Evolutionary conservation across 176 grass and related monocot genomes (phyloP).

Genomic region (Areca catechu): DNA sequence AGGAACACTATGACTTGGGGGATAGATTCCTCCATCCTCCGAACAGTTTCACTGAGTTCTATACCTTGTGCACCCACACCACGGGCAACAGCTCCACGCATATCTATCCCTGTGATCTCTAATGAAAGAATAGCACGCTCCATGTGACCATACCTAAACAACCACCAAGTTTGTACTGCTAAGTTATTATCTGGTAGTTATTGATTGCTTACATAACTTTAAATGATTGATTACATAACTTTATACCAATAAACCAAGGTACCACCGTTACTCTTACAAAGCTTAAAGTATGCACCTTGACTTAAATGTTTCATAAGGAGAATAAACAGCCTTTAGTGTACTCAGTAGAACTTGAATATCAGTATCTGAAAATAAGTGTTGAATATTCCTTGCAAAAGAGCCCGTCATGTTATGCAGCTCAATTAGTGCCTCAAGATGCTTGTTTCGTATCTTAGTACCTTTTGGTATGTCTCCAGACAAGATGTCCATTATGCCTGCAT

Average conservation of each 20-base stretch:
- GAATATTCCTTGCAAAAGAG: constrained; percentile 87
- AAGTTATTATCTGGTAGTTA: neutral
- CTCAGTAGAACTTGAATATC: constrained; percentile 62
- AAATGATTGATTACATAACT: neutral
- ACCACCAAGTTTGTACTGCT: neutral
- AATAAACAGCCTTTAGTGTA: constrained; percentile 92
- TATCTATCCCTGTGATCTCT: constrained; percentile 76
- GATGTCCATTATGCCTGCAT: constrained; percentile 86
- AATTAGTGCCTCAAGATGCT: constrained; percentile 44
- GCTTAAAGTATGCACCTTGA: constrained; percentile 38
- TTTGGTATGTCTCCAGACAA: constrained; percentile 32
- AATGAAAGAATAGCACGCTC: constrained; percentile 83
- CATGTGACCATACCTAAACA: constrained; percentile 89
- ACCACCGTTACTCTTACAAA: too few species aligned
- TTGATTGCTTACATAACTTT: neutral
- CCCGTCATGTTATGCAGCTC: neutral
- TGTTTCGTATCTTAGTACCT: constrained; percentile 26
- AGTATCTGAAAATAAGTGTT: constrained; percentile 91
- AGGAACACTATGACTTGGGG: constrained; percentile 82
- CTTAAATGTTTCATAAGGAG: constrained; percentile 93
- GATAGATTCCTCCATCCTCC: constrained; percentile 98
- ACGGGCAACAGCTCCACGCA: constrained; percentile 76
- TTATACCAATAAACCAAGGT: neutral
- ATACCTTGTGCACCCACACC: constrained; percentile 93
- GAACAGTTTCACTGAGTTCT: constrained; percentile 95